A percentile compares a stretch with the other conserved stretches of the same genome.
Evolutionary conservation across 2,329 filamentous ascomycete species (phyloP).

Genomic region (Fusarium setosum): DNA sequence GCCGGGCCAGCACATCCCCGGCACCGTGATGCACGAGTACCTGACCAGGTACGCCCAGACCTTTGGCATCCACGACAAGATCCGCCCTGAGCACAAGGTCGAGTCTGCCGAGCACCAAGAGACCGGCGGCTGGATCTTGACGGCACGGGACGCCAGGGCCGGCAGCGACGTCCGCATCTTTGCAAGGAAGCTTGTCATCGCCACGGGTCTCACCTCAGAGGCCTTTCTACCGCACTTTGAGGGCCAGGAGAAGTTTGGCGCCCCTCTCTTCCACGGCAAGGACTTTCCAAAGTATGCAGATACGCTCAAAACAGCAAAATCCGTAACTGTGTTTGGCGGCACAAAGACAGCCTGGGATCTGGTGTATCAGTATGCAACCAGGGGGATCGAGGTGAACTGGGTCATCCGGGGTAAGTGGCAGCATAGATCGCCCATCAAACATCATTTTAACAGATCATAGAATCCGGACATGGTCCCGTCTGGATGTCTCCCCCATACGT

Average conservation of each 20-base stretch:
- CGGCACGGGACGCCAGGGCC: slow-evolving; percentile 17
- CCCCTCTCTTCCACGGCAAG: slow-evolving; percentile 61
- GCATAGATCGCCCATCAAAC: neutral
- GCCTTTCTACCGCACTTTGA: slow-evolving; percentile 56
- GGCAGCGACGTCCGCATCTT: slow-evolving; percentile 45
- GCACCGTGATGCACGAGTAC: slow-evolving; percentile 59
- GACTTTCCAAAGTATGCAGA: slow-evolving; percentile 56
- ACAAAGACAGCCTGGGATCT: slow-evolving; percentile 75
- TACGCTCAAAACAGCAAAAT: slow-evolving; percentile 54
- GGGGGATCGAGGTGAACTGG: slow-evolving; percentile 68
- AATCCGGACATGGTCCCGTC: slow-evolving; percentile 63
- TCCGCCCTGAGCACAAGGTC: slow-evolving; percentile 55
- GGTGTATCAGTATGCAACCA: slow-evolving; percentile 69
- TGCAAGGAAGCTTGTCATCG: slow-evolving; percentile 62
- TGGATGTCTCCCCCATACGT: slow-evolving; percentile 69
- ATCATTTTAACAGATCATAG: slow-evolving; percentile 30
- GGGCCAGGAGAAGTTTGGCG: slow-evolving; percentile 58
- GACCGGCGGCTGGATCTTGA: slow-evolving; percentile 54
- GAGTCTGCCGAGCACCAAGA: slow-evolving; percentile 55
- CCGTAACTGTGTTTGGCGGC: slow-evolving; percentile 68
- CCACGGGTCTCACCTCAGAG: slow-evolving; percentile 66
- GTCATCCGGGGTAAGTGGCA: slow-evolving; percentile 62
- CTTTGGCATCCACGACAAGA: slow-evolving; percentile 54
- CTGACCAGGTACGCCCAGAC: slow-evolving; percentile 56
- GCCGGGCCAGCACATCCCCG: slow-evolving; percentile 60